Conservation (phyloP, 257 asterid genomes). For the Paraleonurus japonicus region DNA sequence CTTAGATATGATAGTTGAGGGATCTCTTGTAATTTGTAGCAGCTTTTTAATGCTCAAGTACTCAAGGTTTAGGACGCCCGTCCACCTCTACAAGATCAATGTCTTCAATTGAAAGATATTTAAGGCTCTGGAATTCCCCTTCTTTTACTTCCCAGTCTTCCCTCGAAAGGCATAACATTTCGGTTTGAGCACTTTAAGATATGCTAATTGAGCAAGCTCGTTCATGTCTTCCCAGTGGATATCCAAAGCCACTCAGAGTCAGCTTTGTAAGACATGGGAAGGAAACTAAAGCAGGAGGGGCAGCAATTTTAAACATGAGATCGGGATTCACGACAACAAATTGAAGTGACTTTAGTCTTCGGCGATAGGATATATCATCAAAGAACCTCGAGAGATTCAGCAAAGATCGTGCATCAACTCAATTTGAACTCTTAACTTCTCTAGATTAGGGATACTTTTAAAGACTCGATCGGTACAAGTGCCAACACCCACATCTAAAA, state of each 20-base stretch:
- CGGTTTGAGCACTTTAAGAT: conserved; percentile 14
- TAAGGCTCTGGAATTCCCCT: neutral
- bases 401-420: neutral
- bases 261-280: neutral
- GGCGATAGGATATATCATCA: neutral
- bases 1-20: neutral
- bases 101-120: conserved; percentile 10
- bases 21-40: neutral
- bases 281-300: neutral
- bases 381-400: neutral
- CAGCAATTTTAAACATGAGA: neutral
- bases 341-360: neutral
- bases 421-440: conserved; percentile 12
- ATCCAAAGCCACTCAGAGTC: conserved; percentile 2
- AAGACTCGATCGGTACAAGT: neutral
- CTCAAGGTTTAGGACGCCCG: neutral
- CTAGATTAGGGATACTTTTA: neutral
- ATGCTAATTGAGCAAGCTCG: neutral
- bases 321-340: neutral
- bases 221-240: neutral
- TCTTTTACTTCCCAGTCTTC: neutral
- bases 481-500: neutral
- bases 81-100: conserved; percentile 13
- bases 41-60: neutral
- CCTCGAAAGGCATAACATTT: conserved; percentile 7